These are phyloP conservation scores for Mucor piriformis DNA, from an alignment of 371 early-diverging fungal species.

Conservation along the genomic window DNA sequence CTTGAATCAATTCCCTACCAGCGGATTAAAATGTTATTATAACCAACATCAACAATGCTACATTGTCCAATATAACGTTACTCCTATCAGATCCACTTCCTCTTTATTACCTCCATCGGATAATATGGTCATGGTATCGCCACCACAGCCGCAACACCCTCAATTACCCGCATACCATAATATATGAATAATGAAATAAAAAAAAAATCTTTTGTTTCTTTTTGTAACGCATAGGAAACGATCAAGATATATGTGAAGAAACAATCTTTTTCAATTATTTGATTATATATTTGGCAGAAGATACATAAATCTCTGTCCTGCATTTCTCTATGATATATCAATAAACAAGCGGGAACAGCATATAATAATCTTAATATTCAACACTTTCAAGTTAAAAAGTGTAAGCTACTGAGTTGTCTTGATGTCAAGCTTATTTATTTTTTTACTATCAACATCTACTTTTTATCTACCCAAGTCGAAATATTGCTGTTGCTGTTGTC, in stretches of 20 bases:
- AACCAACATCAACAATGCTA: constrained; percentile 35
- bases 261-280: too few species aligned
- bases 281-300: too few species aligned
- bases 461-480: too few species aligned
- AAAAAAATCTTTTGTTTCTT: too few species aligned
- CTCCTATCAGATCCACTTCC: constrained; percentile 1
- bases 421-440: constrained; percentile 2
- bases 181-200: neutral
- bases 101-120: neutral
- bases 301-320: too few species aligned
- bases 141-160: neutral
- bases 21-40: constrained; percentile 38
- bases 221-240: too few species aligned
- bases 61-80: constrained; percentile 22
- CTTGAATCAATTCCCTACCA: constrained; percentile 17
- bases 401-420: too few species aligned
- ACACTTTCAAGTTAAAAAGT: too few species aligned
- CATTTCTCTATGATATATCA: too few species aligned
- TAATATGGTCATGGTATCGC: neutral
- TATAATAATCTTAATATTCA: neutral
- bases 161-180: constrained; percentile 1
- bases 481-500: neutral
- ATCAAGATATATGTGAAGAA: too few species aligned
- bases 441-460: too few species aligned
- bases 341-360: neutral